Evolutionary conservation across 345 rosid genomes (phyloP), one percentile per base, ranked within the genome.

Genomic region (Salix purpurea): DNA sequence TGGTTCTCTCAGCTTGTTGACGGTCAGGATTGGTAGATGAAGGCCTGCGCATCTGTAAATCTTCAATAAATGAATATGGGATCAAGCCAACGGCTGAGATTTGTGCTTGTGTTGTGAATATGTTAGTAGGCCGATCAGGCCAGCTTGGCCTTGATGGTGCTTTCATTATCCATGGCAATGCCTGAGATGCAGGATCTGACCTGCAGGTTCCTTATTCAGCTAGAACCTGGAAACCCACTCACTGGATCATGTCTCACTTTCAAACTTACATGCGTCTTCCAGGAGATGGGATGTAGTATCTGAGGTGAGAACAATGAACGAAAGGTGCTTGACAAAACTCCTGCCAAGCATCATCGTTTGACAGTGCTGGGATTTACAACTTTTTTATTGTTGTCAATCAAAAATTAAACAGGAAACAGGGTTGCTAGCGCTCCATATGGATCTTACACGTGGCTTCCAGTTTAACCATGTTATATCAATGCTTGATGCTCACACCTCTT

Each of bases 151-250:
- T 90, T 76, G 79, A 89, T 28, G 87, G 82, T 84, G 91, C 91
- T 69, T 84, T 91, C 16, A 69, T 85, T 42, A 65, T 88, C 79
- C 92, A 90, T 62, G 97, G 90, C 80, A 90, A 89, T 78, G 46
- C 61, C 61, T 21, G 80, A 84, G 72, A 86, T 90, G 89, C 89
- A 86, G 72, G 89, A 86, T 72, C 83, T 91, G 72, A 94, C 91
- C 46, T 87, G 88, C 48, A 76, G 73, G 54, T 81, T 77, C 60
- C 94, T 91, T 74, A 72, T 90, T 77, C 83, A 74, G 77, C 71
- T 89, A 74, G 92, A 91, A 81, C 94, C 94, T 24, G 78, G 82
- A 46, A 90, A 86, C 72, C 90, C 97, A 34, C 89, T 94, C 97
- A 34, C 89, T 94, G 19, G 89, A 90, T 80, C 87, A 84, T 56